Percentiles rank a stretch among this genome's conserved stretches.
These are phyloP conservation scores for Pseudogymnoascus sp. DNA, from an alignment of 2,329 filamentous ascomycete species.

Conservation along the genomic window DNA sequence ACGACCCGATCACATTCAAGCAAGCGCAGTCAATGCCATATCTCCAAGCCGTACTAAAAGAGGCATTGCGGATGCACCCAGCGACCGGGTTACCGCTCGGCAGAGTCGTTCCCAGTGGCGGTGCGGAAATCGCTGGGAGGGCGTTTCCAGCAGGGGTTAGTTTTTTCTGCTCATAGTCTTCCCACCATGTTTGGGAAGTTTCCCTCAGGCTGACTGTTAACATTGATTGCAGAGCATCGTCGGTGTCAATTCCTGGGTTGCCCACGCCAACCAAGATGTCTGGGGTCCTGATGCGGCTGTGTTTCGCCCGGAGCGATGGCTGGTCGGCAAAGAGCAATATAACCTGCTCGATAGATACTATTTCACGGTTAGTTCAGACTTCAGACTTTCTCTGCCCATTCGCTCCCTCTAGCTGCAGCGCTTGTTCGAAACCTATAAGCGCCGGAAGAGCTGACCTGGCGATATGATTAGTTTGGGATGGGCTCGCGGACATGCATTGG, in stretches of 20 bases:
- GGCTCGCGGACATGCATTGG: conserved; percentile 37
- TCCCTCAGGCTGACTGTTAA: not conserved
- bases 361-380: not conserved
- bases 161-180: not conserved
- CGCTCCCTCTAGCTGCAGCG: not conserved
- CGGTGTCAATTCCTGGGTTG: not conserved
- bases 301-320: not conserved
- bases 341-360: not conserved
- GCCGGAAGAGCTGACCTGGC: not conserved
- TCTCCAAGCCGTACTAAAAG: conserved; percentile 43
- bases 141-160: not conserved
- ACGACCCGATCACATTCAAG: conserved; percentile 33
- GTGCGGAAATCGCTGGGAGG: not conserved
- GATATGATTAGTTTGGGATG: conserved; percentile 31
- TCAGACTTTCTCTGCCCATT: not conserved
- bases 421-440: not conserved
- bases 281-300: not conserved
- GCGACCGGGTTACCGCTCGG: conserved; percentile 39
- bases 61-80: conserved; percentile 42
- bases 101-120: conserved; percentile 32
- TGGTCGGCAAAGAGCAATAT: not conserved
- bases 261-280: not conserved
- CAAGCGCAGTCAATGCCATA: conserved; percentile 37
- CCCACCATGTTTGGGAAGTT: not conserved
- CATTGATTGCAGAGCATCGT: not conserved